Conservation (phyloP, 306 rosid genomes). For the Begonia masoniana region DNA sequence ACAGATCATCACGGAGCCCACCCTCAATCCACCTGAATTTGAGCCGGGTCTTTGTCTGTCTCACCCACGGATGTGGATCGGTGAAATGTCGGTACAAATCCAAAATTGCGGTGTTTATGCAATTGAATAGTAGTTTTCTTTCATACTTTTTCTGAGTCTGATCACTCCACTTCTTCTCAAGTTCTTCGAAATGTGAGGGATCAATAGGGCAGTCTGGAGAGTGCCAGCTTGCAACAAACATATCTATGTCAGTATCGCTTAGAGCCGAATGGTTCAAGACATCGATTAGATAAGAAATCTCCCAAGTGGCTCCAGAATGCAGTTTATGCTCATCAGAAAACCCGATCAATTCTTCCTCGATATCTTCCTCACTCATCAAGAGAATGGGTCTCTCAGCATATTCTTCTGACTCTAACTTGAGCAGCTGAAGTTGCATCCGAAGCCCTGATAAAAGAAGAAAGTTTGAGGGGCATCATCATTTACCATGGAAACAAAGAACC, state of each 20-base stretch:
- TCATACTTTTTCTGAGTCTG: slow-evolving; percentile 34
- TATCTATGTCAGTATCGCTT: slow-evolving; percentile 21
- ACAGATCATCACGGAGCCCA: slow-evolving; percentile 32
- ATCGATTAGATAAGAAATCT: slow-evolving; percentile 42
- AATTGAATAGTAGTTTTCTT: slow-evolving; percentile 64
- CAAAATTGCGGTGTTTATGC: slow-evolving; percentile 41
- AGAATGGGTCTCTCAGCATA: slow-evolving; percentile 48
- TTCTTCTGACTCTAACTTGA: slow-evolving; percentile 62
- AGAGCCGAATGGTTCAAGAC: slow-evolving; percentile 45
- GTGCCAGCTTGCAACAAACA: slow-evolving; percentile 29
- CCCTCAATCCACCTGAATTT: slow-evolving; percentile 21
- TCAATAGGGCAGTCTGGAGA: slow-evolving; percentile 47
- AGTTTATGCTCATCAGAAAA: slow-evolving; percentile 15
- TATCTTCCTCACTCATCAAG: slow-evolving; percentile 58
- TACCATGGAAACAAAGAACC: not conserved
- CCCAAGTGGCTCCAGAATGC: slow-evolving; percentile 45
- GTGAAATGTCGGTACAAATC: slow-evolving; percentile 28
- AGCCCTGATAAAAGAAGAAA: slow-evolving; percentile 40
- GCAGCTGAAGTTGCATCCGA: slow-evolving; percentile 82
- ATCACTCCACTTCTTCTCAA: slow-evolving; percentile 43
- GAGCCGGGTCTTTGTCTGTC: slow-evolving; percentile 8
- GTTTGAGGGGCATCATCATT: not conserved
- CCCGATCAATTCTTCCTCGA: slow-evolving; percentile 26
- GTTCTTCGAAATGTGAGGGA: slow-evolving; percentile 40
- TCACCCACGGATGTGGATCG: slow-evolving; percentile 44